phyloP scores from a whole-genome alignment of 805 yeast species.

The Monosporozyma yasuniensis region DNA sequence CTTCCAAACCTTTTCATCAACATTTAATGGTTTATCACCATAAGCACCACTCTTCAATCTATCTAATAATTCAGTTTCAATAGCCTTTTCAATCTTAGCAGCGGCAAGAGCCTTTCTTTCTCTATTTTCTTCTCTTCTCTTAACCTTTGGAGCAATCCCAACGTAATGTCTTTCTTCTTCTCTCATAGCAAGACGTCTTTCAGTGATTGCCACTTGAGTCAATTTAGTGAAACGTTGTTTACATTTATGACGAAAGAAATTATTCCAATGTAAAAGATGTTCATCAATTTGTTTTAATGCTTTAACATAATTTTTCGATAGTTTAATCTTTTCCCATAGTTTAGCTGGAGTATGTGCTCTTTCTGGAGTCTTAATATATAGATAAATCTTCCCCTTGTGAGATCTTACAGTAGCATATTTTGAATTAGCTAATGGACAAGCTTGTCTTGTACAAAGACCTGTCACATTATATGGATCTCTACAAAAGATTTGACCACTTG shows the following conservation, averaged over 20 bases:
- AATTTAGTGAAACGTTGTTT: slow-evolving; percentile 91
- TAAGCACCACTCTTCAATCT: slow-evolving; percentile 96
- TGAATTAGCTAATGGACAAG: slow-evolving; percentile 95
- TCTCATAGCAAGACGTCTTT: slow-evolving; percentile 82
- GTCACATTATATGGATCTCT: slow-evolving; percentile 92
- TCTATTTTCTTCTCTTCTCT: slow-evolving; percentile 86
- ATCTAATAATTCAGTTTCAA: slow-evolving; percentile 89
- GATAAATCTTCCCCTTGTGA: slow-evolving; percentile 67
- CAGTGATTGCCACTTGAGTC: slow-evolving; percentile 92
- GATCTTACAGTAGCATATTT: slow-evolving; percentile 81
- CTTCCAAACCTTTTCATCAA: slow-evolving; percentile 93
- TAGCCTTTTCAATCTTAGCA: slow-evolving; percentile 92
- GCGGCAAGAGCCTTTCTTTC: slow-evolving; percentile 96
- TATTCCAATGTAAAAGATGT: slow-evolving; percentile 86
- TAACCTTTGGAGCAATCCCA: slow-evolving; percentile 87
- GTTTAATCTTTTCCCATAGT: slow-evolving; percentile 89
- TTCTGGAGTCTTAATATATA: slow-evolving; percentile 96
- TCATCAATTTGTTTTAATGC: slow-evolving; percentile 86
- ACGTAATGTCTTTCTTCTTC: slow-evolving; percentile 91
- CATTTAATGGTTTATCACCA: slow-evolving; percentile 95
- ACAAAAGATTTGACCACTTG: slow-evolving; percentile 85
- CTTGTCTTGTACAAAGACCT: slow-evolving; percentile 86
- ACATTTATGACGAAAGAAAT: slow-evolving; percentile 82
- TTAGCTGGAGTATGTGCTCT: slow-evolving; percentile 92
- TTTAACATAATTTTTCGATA: slow-evolving; percentile 79